Evolutionary conservation across 148 eudicot genomes (phyloP), one percentile per base, ranked within the genome.

Genomic region (Rhododendron ovatum): DNA sequence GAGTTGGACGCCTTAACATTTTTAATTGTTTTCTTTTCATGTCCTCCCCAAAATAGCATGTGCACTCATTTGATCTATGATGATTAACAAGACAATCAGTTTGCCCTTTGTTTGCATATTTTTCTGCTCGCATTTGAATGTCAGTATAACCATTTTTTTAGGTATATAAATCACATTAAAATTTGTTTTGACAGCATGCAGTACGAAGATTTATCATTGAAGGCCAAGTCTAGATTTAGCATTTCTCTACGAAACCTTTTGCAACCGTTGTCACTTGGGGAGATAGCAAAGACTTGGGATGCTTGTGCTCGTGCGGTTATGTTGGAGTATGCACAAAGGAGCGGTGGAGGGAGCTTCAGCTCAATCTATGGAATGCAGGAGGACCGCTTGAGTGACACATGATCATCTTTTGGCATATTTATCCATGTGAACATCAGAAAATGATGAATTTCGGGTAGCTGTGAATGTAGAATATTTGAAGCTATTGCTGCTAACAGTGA

Each of bases 301-400:
- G 89, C 82, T 37, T 94, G 99, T 88, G 92, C 96, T 76, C 97
- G 96, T 77, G 91, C 92, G 41, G 95, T 95, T 78, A 92, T 96
- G 20, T 90, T 92, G 2, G 98, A 96, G 73, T 94, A 89, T 88
- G 98, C 96, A 9, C 93, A 94, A 85, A 92, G 89, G 85, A 92
- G 88, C 20, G 98, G 98, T 69, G 99, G 98, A 82, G 99, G 99
- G 80, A 95, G 89, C 86, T 95, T 97, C 92, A 95, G 98, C 89
- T 95, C 98, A 12, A 95, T 91, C 83, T 97, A 94, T 83, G 99
- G 99, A 73, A 88, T 92, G 48, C 94, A 98, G 99, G 98, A 97
- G 88, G 91, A 91, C 80, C 92, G 94, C 91, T 85, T 88, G 90
- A 92, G 84, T 87, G 92, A 95, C 80, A 87, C 94, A 24, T 95